These are phyloP conservation scores for Aureobasidium namibiae DNA, from an alignment of 2,329 filamentous ascomycete genomes.

Conservation along the genomic window DNA sequence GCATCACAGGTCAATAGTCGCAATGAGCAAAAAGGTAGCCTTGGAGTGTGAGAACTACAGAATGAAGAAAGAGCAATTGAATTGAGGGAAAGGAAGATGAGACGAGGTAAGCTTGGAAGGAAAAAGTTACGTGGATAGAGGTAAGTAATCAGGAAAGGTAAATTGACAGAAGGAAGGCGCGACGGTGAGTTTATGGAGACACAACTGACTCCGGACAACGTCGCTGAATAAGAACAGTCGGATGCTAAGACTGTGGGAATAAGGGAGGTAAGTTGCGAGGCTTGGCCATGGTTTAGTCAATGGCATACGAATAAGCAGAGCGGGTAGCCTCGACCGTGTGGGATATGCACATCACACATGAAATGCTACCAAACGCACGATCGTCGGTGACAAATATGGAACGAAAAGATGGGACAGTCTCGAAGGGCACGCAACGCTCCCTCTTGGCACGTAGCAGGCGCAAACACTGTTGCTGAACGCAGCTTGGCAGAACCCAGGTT, in stretches of 20 bases:
- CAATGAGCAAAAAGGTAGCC: neutral
- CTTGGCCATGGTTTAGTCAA: constrained; percentile 4
- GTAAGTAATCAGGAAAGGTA: constrained; percentile 1
- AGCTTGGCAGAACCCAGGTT: constrained; percentile 3
- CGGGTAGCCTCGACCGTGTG: neutral
- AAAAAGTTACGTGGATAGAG: neutral
- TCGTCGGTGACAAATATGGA: constrained; percentile 11
- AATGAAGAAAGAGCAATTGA: neutral
- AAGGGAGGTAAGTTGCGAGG: neutral
- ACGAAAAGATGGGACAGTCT: constrained; percentile 3
- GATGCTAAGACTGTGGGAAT: constrained; percentile 10
- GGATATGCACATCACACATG: neutral
- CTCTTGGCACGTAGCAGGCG: constrained; percentile 9
- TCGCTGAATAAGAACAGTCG: constrained; percentile 4
- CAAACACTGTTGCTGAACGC: neutral
- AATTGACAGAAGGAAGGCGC: neutral
- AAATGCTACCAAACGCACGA: neutral
- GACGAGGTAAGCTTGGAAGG: neutral
- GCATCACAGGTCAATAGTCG: neutral
- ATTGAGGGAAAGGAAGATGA: neutral
- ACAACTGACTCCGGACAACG: neutral
- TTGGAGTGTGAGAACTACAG: neutral
- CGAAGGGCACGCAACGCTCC: constrained; percentile 2
- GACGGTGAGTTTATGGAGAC: constrained; percentile 9
- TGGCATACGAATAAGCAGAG: neutral